Evolutionary conservation across 2,329 filamentous ascomycete genomes (phyloP), one percentile per base, ranked within the genome.

Genomic region (Fusarium graminum): DNA sequence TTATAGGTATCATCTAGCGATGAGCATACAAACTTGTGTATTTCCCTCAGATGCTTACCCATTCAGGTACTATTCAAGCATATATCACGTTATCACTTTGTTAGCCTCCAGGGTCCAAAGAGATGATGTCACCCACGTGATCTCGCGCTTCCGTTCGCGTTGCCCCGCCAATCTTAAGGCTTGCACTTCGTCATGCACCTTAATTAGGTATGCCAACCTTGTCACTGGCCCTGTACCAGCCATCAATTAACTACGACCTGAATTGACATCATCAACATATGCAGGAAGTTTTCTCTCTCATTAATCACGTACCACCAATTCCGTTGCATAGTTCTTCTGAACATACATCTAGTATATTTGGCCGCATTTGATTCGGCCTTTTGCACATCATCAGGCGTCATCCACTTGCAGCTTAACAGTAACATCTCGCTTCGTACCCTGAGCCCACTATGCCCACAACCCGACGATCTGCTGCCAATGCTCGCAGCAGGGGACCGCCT

Each of bases 121-220:
- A 17, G 10, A 54, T 44, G 46, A 58, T 46, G 26, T 36, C 44
- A 36, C 42, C 77, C 84, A 86, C 83, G 81, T 86, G 84, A 78
- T 61, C 62, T 74, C 82, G 83, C 74, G 80, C 74, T 70, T 66
- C 43, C 78, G 77, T 82, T 82, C 81, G 79, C 43, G 84, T 86
- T 86, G 83, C 83, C 84, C 81, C 79, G 83, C 80, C 83, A 86
- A 81, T 78, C 42, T 59, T 65, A 65, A 58, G 55, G 43, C 55
- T 55, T 52, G 38, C 30, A 63, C 68, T 55, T 54, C 71, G 68
- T 72, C 70, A 72, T 72, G 30, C 42, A 10, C 49, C 45, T 42
- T 22, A 43, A 44, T 22, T 22, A n/a, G n/a, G n/a, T n/a, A 22
- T 22, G 46, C 30, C 32, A 57, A 55, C 52, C 59, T 43, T 59